Percentiles rank a stretch among this genome's conserved stretches.
phyloP scores from a whole-genome alignment of 257 asterid species.

The Solanum chiquidenum region DNA sequence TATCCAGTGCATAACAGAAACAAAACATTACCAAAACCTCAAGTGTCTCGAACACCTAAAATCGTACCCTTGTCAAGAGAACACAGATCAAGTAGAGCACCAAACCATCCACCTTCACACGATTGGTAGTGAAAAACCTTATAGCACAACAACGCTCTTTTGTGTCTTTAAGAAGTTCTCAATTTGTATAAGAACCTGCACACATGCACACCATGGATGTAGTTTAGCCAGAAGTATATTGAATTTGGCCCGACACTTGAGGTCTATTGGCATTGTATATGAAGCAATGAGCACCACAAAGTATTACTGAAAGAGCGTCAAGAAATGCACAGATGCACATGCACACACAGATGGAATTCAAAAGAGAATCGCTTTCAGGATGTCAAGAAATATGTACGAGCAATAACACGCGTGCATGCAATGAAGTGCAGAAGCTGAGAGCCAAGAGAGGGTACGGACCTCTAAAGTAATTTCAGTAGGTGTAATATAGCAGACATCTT shows the following conservation, averaged over 20 bases:
- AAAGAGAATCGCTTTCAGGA: background rate
- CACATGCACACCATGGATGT: slow-evolving; percentile 5
- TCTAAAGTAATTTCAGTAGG: slow-evolving; percentile 63
- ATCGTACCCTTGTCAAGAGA: background rate
- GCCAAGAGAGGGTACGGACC: slow-evolving; percentile 29
- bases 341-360: background rate
- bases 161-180: slow-evolving; percentile 34
- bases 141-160: background rate
- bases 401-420: background rate
- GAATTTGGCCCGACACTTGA: background rate
- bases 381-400: background rate
- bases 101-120: background rate
- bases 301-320: background rate
- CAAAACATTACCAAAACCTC: background rate
- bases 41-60: background rate
- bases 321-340: background rate
- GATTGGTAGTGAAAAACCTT: background rate
- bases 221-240: background rate
- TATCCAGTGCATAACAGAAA: background rate
- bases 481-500: slow-evolving; percentile 50
- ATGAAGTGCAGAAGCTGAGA: background rate
- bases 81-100: background rate
- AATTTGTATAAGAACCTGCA: slow-evolving; percentile 58
- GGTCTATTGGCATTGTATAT: background rate
- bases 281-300: background rate